Conservation (phyloP, 495 filamentous ascomycete species). For the Aspergillus sclerotiicarbonarius region DNA sequence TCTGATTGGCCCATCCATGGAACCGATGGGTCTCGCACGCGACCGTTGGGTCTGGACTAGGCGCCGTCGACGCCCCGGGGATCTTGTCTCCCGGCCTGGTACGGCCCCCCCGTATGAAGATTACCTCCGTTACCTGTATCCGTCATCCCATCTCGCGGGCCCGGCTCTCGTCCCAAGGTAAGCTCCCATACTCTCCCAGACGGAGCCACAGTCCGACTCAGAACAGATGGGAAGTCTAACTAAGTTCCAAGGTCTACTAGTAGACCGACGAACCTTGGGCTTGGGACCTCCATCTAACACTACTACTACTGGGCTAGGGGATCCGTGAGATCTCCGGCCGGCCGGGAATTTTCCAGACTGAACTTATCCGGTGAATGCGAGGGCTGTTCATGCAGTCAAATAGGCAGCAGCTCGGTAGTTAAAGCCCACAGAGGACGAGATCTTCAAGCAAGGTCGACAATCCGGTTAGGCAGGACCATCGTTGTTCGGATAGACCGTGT, state of each 20-base stretch:
- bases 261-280: slow-evolving; percentile 8
- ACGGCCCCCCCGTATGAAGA: neutral
- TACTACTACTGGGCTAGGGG: neutral
- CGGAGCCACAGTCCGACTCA: neutral
- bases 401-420: neutral
- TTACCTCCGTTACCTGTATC: neutral
- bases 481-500: neutral
- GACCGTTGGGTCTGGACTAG: slow-evolving; percentile 15
- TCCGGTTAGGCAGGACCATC: neutral
- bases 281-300: slow-evolving; percentile 8
- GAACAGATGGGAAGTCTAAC: neutral
- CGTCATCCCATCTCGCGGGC: neutral
- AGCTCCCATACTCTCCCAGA: neutral
- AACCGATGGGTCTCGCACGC: slow-evolving; percentile 8
- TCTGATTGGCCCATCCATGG: slow-evolving; percentile 7
- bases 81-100: neutral
- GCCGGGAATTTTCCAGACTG: neutral
- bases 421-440: neutral
- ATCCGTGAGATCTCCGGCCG: slow-evolving; percentile 8
- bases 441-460: neutral
- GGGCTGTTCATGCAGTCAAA: neutral
- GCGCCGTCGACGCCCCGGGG: slow-evolving; percentile 5
- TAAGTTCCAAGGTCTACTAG: neutral
- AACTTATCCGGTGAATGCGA: slow-evolving; percentile 1
- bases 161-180: neutral